Base-by-base conservation (phyloP, 176 grass and related monocot genomes). In the Panicum miliaceum region DNA sequence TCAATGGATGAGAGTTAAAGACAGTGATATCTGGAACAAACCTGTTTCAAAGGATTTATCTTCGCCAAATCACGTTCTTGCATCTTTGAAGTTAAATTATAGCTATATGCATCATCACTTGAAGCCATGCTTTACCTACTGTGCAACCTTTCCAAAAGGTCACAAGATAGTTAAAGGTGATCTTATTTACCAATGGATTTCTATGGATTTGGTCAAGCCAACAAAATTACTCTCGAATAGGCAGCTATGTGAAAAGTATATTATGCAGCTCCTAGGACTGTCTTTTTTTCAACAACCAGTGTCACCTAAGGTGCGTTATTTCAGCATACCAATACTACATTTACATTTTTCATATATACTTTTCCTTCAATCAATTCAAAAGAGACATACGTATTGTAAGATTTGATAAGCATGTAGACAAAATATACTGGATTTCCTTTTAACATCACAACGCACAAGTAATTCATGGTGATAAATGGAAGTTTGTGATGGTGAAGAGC, bases 171-270 rank as follows among this genome's bases (percentile, higher is more conserved):
- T 35, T 2, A 71, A 85, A 53, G 0, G 72, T 12, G 69, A 76
- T 67, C 20, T 86, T 18, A 61, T 90, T 29, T 43, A 70, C 0
- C 88, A 90, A 53, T 90, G 88, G 88, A 62, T 74, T 34, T 41
- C 36, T 42, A 62, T 76, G 25, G 83, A 18, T 23, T 81, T 86
- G 7, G 11, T 43, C 3, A 14, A 64, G 16, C 66, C 59, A 48
- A 27, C 50, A 5, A 8, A 6, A 0, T 1, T 26, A 7, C 56
- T n/a, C 6, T 43, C 38, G 1, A 0, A 6, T 12, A 54, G 6
- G 10, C 47, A 76, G 2, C 4, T 66, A 0, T 12, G 60, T 3
- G 47, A 76, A 6, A 66, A 15, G 2, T 65, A 84, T 76, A 36
- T 41, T 14, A 8, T 0, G 0, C 46, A 76, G 0, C 71, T 53